Evolutionary conservation across 2,329 filamentous ascomycete genomes (phyloP).

Genomic region (Aureobasidium sp.): DNA sequence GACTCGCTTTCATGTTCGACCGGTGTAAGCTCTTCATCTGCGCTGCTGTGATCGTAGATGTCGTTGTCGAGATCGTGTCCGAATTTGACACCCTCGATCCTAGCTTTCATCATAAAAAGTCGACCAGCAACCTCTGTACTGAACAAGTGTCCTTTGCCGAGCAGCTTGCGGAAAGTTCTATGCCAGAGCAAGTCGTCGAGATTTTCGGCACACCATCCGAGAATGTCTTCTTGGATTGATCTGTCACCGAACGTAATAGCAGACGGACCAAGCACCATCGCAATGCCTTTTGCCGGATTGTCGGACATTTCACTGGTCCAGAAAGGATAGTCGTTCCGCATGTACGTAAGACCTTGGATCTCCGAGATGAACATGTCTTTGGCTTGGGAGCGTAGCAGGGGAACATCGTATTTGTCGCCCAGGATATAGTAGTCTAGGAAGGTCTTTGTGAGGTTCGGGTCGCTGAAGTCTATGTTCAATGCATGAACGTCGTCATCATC

Average conservation of each 20-base stretch:
- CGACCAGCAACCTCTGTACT: background rate
- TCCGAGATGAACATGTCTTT: background rate
- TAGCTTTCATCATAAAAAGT: background rate
- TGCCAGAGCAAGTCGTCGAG: background rate
- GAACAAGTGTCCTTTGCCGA: background rate
- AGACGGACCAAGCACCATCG: background rate
- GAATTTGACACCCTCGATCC: background rate
- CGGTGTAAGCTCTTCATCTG: too few species aligned
- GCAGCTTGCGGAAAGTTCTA: background rate
- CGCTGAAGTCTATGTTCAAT: background rate
- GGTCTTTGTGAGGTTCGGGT: background rate
- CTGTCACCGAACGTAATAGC: background rate
- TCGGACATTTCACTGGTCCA: background rate
- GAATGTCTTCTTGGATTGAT: background rate
- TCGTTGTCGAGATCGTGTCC: background rate
- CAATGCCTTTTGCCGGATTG: background rate
- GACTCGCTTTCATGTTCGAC: background rate
- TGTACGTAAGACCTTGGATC: background rate
- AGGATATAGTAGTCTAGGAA: background rate
- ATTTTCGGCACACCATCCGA: background rate
- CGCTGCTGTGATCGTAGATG: background rate
- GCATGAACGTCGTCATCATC: background rate
- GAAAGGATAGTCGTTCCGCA: too few species aligned
- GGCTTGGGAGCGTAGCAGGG: background rate
- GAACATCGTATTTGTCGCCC: background rate